A percentile compares a stretch with the other conserved stretches of the same genome.
These are phyloP conservation scores for Blastocrithidia nonstop DNA, from an alignment of 208 protist genomes.

Conservation along the genomic window DNA sequence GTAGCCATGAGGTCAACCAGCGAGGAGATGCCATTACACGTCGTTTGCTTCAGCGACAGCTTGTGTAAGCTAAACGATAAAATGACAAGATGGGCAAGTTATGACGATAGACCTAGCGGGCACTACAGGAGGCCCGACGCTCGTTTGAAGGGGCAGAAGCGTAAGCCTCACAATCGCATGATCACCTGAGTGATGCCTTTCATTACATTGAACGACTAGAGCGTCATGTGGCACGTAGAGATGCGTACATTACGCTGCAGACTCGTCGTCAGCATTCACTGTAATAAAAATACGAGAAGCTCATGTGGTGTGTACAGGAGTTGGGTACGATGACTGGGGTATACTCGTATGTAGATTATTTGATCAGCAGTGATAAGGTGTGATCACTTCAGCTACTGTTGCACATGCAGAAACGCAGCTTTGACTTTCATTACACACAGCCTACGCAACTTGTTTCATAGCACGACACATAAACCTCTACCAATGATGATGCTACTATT, in stretches of 20 bases:
- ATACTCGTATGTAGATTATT: conserved; percentile 61
- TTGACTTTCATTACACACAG: conserved; percentile 11
- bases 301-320: conserved; percentile 73
- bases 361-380: conserved; percentile 30
- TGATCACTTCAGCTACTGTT: conserved; percentile 66
- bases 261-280: conserved; percentile 30
- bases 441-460: neutral
- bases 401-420: conserved; percentile 31
- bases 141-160: conserved; percentile 67
- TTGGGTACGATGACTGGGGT: conserved; percentile 39
- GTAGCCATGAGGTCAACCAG: no score
- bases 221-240: conserved; percentile 52
- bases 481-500: no score
- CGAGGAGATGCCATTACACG: no score
- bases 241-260: conserved; percentile 35
- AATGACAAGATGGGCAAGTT: conserved; percentile 38
- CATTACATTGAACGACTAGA: conserved; percentile 72
- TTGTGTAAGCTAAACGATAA: conserved; percentile 40
- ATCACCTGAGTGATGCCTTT: conserved; percentile 70
- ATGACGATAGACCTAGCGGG: conserved; percentile 77
- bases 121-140: conserved; percentile 57
- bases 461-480: neutral
- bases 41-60: no score
- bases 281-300: conserved; percentile 81
- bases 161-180: conserved; percentile 46